Evolutionary conservation across 1,284 basidiomycete species (phyloP), one percentile per base, ranked within the genome.

Genomic region (Afroboletus lepidellus): DNA sequence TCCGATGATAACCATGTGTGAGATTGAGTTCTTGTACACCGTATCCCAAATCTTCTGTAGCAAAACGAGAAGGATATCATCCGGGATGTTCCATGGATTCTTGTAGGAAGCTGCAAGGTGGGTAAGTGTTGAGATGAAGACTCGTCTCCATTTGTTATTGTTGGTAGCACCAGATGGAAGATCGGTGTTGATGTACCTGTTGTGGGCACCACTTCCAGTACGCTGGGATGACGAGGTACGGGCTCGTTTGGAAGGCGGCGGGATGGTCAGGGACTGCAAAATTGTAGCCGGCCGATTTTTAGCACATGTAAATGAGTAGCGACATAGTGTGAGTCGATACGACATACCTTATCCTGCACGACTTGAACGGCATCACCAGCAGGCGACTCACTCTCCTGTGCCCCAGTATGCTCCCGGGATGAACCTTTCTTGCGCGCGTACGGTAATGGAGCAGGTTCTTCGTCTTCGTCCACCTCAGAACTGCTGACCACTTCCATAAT

Each of bases 1-100:
- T 36, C 20, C 18, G n/a, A 8, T 27, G 5, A 3, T 38, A 3
- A 57, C 16, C 0, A 18, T 29, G 6, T 57, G 46, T 34, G 38
- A 13, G 16, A 57, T 56, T 12, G 48, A 51, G 3, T 24, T n/a
- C 3, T 6, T 1, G 4, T 58, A 54, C 24, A 58, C 43, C 0
- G 15, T 13, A 12, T 57, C 34, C 57, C 56, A 55, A 21, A 43
- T 58, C 23, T 25, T 3, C 29, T 58, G 56, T 9, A 57, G 21
- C 8, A 44, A 18, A 2, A 16, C 18, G 1, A 3, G 13, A 13
- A 47, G 47, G 21, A 41, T 57, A 3, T 53, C 21, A 3, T 5
- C 15, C 1, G 0, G 2, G 1, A 55, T 48, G 1, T 20, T 3
- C 52, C 46, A 55, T 20, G 52, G 38, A 8, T 53, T 21, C 3